Conservation (phyloP, 176 grass and related monocot species). For the Zizania latifolia region DNA sequence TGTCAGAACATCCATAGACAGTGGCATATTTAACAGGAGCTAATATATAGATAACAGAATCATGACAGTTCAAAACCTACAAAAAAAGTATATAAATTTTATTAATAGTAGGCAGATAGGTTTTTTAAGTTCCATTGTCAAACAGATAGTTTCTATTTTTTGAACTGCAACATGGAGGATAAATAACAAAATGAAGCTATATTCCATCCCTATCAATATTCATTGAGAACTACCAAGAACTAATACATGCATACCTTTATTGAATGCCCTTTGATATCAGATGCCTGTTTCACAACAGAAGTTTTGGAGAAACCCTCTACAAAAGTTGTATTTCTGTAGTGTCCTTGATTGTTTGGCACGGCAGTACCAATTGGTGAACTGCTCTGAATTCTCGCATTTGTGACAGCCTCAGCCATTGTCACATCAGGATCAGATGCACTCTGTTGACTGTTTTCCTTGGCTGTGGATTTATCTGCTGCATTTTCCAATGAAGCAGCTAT, state of each 20-base stretch:
- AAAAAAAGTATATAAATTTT: neutral
- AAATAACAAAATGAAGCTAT: neutral
- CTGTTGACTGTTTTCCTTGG: conserved; percentile 52
- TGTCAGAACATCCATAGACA: conserved; percentile 95
- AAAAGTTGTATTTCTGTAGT: conserved; percentile 65
- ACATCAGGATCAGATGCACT: conserved; percentile 65
- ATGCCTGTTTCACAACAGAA: conserved; percentile 79
- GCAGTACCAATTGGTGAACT: conserved; percentile 32
- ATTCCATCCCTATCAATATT: neutral
- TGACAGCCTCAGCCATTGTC: conserved; percentile 71
- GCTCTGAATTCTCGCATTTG: conserved; percentile 48
- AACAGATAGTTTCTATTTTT: conserved; percentile 3
- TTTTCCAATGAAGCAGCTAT: conserved; percentile 71
- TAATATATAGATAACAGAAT: conserved; percentile 80
- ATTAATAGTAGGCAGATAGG: neutral
- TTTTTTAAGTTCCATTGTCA: neutral
- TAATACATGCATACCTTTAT: conserved; percentile 56
- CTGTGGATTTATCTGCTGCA: conserved; percentile 51
- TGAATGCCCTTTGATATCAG: conserved; percentile 89
- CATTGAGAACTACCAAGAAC: neutral
- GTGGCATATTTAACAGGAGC: conserved; percentile 91
- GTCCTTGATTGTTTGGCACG: conserved; percentile 49
- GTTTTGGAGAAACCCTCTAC: conserved; percentile 95
- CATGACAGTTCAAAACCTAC: conserved; percentile 81
- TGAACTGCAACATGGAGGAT: neutral